These are phyloP conservation scores for Pogostemon cablin DNA, from an alignment of 257 asterid genomes.

Conservation along the genomic window DNA sequence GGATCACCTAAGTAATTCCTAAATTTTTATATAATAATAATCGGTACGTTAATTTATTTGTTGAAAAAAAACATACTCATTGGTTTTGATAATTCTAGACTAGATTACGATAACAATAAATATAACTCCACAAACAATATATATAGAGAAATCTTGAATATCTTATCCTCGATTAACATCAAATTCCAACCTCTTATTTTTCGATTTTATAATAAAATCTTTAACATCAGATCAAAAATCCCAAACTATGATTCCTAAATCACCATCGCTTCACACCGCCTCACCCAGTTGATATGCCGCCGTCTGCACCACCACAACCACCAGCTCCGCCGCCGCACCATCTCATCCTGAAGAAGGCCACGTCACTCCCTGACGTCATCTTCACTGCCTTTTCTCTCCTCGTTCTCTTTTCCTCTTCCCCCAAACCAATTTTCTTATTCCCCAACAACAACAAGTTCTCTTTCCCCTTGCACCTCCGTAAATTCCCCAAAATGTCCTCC, in stretches of 20 bases:
- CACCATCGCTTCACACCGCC: slow-evolving; percentile 40
- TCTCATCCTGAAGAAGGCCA: slow-evolving; percentile 48
- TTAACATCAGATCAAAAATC: slow-evolving; percentile 19
- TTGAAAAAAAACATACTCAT: no score
- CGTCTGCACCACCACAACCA: slow-evolving; percentile 49
- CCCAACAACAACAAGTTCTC: slow-evolving; percentile 45
- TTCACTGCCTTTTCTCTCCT: slow-evolving; percentile 77
- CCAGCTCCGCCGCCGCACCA: slow-evolving; percentile 43
- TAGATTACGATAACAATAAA: background rate
- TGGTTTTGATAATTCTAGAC: no score
- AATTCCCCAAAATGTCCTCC: slow-evolving; percentile 63
- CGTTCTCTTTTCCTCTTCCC: slow-evolving; percentile 62
- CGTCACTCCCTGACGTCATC: slow-evolving; percentile 72
- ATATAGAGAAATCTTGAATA: slow-evolving; percentile 25
- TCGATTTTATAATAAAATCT: background rate
- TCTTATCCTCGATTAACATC: slow-evolving; percentile 41
- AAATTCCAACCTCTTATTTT: slow-evolving; percentile 51
- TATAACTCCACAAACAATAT: slow-evolving; percentile 9
- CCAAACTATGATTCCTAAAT: slow-evolving; percentile 22
- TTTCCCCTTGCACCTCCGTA: slow-evolving; percentile 57
- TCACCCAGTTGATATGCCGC: slow-evolving; percentile 44
- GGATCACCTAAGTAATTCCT: no score
- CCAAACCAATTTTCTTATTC: slow-evolving; percentile 53
- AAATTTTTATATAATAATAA: no score
- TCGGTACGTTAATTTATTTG: no score